Evolutionary conservation across 768 basidiomycete species (phyloP).

Genomic region (Mycena leptocephala): DNA sequence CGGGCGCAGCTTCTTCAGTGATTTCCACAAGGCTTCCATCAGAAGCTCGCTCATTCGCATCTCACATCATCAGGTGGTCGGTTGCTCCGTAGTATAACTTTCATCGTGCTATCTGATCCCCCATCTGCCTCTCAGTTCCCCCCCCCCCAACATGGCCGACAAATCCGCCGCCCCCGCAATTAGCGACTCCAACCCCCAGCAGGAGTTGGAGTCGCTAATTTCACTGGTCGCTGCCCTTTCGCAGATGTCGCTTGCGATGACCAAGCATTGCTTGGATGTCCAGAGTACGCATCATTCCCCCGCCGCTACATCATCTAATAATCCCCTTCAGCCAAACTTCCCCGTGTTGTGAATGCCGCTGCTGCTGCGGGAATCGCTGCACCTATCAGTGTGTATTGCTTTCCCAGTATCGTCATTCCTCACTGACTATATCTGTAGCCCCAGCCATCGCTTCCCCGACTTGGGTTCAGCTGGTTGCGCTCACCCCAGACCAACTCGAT

Average conservation of each 20-base stretch:
- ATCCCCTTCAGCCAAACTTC: background rate
- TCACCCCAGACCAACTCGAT: background rate
- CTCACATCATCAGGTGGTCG: too few relatives aligned
- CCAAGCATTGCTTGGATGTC: conserved; percentile 1
- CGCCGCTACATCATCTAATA: background rate
- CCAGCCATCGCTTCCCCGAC: background rate
- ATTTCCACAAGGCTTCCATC: too few relatives aligned
- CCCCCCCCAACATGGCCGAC: background rate
- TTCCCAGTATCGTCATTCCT: too few relatives aligned
- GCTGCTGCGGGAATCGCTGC: background rate
- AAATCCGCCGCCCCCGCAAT: background rate
- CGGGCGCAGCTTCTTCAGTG: too few relatives aligned
- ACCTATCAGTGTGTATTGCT: background rate
- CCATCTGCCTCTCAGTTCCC: too few relatives aligned
- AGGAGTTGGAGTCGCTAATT: conserved; percentile 2
- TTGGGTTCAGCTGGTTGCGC: background rate
- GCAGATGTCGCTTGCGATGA: conserved; percentile 1
- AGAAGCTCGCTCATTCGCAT: too few relatives aligned
- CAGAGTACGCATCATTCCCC: background rate
- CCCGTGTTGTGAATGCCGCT: background rate
- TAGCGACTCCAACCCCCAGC: background rate
- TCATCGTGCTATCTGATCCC: too few relatives aligned
- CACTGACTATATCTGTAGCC: background rate
- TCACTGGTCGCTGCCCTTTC: background rate
- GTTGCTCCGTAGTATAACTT: too few relatives aligned